These are phyloP conservation scores for Dactylorhiza incarnata DNA, from an alignment of 106 monocot species.

Conservation along the genomic window DNA sequence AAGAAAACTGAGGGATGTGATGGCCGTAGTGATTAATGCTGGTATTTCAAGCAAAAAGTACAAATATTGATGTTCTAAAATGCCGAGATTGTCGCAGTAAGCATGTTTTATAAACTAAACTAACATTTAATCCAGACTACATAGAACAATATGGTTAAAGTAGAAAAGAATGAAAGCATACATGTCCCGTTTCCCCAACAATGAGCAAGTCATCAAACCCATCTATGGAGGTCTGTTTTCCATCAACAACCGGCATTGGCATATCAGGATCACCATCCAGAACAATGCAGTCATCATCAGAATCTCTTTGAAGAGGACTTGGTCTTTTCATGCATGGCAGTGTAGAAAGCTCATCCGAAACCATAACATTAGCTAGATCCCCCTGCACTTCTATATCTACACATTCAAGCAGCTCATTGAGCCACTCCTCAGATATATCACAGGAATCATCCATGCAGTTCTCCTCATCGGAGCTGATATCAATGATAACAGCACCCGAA, in stretches of 20 bases:
- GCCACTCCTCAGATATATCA: conserved; percentile 6
- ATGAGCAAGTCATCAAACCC: conserved; percentile 34
- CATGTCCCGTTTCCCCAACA: conserved; percentile 52
- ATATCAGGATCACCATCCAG: conserved; percentile 46
- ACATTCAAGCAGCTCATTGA: conserved; percentile 2
- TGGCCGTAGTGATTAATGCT: background rate
- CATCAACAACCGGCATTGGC: conserved; percentile 5
- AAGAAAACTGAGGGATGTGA: background rate
- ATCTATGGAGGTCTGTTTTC: conserved; percentile 6
- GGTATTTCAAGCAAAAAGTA: background rate
- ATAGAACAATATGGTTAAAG: background rate
- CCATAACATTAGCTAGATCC: conserved; percentile 10
- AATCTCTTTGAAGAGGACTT: background rate
- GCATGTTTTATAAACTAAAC: background rate
- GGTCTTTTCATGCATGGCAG: background rate
- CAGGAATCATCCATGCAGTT: background rate
- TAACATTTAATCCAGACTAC: background rate
- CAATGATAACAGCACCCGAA: background rate
- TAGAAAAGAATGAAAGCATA: conserved; percentile 11
- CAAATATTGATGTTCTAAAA: background rate
- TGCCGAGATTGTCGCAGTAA: background rate
- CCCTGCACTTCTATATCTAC: background rate
- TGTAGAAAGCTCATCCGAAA: conserved; percentile 7
- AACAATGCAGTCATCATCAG: conserved; percentile 41
- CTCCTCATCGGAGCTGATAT: conserved; percentile 17